Evolutionary conservation across 306 rosid genomes (phyloP), one percentile per base, ranked within the genome.

Genomic region (Cucurbita ficifolia): DNA sequence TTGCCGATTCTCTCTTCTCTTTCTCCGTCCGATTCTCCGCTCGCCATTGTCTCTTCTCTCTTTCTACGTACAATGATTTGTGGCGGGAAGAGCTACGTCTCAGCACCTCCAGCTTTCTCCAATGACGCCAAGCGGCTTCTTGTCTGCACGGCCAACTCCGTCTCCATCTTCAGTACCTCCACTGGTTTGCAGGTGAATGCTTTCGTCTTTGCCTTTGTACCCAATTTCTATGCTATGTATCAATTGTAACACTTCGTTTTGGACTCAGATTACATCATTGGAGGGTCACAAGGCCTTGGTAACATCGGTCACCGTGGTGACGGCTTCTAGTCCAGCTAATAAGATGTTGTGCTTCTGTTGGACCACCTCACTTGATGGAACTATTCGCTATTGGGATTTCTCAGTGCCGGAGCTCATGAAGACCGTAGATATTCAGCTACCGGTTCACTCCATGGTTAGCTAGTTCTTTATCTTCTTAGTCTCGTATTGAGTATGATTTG

Each of bases 351-450:
- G 81, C 84, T 80, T 82, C 75, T 95, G 99, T 72, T 95, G 96
- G 96, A 91, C 96, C 2, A 67, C 97, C 59, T 89, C 96, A 0
- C 74, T 86, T 8, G 99, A 95, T 46, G 96, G 97, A 8, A 87
- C 96, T 70, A 75, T 95, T 77, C 89, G 96, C 39, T 80, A 85
- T 57, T 95, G 99, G 97, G 92, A 95, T 76, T 95, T 82, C 62
- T 82, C 85, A 10, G 76, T 80, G 11, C 84, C 96, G 1, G 91
- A 91, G 83, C 81, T 83, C 78, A 68, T 89, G 77, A 89, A 86
- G 77, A 86, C 65, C 18, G 7, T 94, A 2, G 79, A 91, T 76
- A 49, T 88, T 53, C 36, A 74, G 22, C 40, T 81, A 6, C 97
- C 97, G 3, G 60, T 95, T 82, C 81, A 65, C 83, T 91, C 92